Evolutionary conservation across 768 basidiomycete species (phyloP).

Genomic region (Lactarius hatsudake): DNA sequence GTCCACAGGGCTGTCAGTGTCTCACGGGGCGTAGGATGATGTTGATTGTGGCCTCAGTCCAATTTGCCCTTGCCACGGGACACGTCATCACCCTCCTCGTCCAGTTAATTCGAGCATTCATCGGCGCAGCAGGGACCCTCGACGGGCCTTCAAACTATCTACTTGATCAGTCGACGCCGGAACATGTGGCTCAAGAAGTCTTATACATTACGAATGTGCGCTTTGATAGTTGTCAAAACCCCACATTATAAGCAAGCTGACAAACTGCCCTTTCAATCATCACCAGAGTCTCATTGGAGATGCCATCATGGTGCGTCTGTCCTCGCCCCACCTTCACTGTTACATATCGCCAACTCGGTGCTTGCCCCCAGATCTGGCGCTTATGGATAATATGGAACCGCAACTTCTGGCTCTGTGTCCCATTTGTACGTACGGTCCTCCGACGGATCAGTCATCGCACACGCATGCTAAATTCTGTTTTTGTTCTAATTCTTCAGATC

Average conservation of each 20-base stretch:
- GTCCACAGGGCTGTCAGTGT: not conserved
- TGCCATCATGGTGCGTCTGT: conserved; percentile 13
- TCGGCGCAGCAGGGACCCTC: not conserved
- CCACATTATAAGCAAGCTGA: not conserved
- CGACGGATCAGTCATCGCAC: not conserved
- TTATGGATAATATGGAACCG: conserved; percentile 23
- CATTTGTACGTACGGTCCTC: conserved; percentile 14
- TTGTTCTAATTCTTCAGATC: not conserved
- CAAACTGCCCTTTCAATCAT: not conserved
- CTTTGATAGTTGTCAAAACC: too few species aligned
- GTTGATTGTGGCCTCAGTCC: conserved; percentile 9
- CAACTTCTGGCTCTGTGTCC: conserved; percentile 6
- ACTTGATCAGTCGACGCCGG: conserved; percentile 5
- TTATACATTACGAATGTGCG: conserved; percentile 22
- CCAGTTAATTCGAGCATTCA: conserved; percentile 11
- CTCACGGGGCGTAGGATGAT: conserved; percentile 8
- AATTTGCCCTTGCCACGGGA: conserved; percentile 18
- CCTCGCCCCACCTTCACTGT: too few species aligned
- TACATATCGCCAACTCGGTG: not conserved
- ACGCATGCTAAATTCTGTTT: not conserved
- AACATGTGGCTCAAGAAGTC: conserved; percentile 9
- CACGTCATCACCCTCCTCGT: conserved; percentile 17
- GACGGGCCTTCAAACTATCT: not conserved
- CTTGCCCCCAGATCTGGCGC: conserved; percentile 19
- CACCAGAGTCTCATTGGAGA: conserved; percentile 20